Conservation (phyloP, 257 asterid genomes). For the Nicotiana paniculata region DNA sequence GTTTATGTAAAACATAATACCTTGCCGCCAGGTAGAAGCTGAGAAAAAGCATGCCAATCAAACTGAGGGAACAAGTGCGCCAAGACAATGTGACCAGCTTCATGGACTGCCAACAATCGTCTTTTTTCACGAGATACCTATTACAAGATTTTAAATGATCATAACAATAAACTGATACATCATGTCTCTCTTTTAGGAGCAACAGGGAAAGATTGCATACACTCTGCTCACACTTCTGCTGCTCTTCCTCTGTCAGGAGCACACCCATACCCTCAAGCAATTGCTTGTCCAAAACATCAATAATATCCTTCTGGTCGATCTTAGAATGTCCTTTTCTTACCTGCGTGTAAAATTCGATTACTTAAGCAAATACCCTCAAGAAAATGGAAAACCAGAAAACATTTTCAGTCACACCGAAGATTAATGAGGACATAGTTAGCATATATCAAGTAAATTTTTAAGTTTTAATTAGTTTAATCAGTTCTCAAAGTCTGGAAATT, state of each 20-base stretch:
- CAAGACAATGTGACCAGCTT: slow-evolving; percentile 96
- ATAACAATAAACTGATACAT: slow-evolving; percentile 3
- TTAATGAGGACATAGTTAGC: background rate
- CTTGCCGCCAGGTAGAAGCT: slow-evolving; percentile 98
- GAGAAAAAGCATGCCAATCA: slow-evolving; percentile 99
- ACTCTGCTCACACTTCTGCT: slow-evolving; percentile 77
- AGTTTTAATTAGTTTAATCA: background rate
- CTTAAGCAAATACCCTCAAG: background rate
- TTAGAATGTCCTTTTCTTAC: slow-evolving; percentile 80
- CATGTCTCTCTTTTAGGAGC: slow-evolving; percentile 10
- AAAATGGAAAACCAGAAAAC: background rate
- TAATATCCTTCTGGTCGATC: slow-evolving; percentile 80
- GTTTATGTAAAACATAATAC: slow-evolving; percentile 23
- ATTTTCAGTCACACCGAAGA: background rate
- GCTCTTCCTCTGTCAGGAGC: slow-evolving; percentile 99
- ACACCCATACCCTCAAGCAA: slow-evolving; percentile 99
- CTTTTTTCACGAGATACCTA: slow-evolving; percentile 79
- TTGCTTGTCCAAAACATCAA: slow-evolving; percentile 94
- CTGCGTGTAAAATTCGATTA: slow-evolving; percentile 28
- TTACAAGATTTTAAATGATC: background rate
- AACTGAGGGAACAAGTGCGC: slow-evolving; percentile 92
- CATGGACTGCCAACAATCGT: slow-evolving; percentile 87
- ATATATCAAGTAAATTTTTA: background rate
- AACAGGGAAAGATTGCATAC: slow-evolving; percentile 39
- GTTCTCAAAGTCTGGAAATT: background rate